These are phyloP conservation scores for Purpureocillium lavendulum DNA, from an alignment of 2,329 filamentous ascomycete genomes.

Conservation along the genomic window DNA sequence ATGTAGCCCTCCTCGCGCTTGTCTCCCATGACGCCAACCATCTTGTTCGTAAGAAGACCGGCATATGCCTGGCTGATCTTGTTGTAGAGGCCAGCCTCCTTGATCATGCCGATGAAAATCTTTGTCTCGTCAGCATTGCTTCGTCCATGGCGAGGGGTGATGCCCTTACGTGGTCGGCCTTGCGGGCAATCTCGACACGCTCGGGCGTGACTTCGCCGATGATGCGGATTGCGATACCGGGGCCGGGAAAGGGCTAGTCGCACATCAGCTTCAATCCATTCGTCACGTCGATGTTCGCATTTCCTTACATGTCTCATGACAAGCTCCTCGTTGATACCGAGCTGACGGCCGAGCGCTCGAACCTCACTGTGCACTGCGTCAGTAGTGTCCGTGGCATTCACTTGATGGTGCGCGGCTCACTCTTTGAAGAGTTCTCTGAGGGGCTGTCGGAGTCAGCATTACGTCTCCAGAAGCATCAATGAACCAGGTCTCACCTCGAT, in stretches of 20 bases:
- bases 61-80: constrained; percentile 30
- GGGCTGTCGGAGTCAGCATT: constrained; percentile 49
- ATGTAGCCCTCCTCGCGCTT: constrained; percentile 23
- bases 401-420: too few relatives aligned
- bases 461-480: background rate
- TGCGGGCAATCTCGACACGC: constrained; percentile 68
- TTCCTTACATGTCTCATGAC: constrained; percentile 20
- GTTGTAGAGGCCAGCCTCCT: constrained; percentile 62
- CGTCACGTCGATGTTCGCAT: too few relatives aligned
- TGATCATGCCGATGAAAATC: constrained; percentile 75
- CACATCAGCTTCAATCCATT: too few relatives aligned
- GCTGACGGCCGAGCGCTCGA: constrained; percentile 18
- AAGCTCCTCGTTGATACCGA: constrained; percentile 23
- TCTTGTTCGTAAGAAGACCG: constrained; percentile 16
- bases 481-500: constrained; percentile 4
- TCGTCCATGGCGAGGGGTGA: too few relatives aligned
- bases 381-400: too few relatives aligned
- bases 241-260: constrained; percentile 26
- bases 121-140: too few relatives aligned
- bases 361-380: constrained; percentile 37
- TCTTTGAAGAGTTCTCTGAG: constrained; percentile 13
- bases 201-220: constrained; percentile 78
- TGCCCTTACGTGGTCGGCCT: constrained; percentile 65
- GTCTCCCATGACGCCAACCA: constrained; percentile 26
- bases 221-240: constrained; percentile 65